Percentiles rank a stretch among this genome's conserved stretches.
phyloP scores from a whole-genome alignment of 495 filamentous ascomycete species.

The Aspergillus steynii region DNA sequence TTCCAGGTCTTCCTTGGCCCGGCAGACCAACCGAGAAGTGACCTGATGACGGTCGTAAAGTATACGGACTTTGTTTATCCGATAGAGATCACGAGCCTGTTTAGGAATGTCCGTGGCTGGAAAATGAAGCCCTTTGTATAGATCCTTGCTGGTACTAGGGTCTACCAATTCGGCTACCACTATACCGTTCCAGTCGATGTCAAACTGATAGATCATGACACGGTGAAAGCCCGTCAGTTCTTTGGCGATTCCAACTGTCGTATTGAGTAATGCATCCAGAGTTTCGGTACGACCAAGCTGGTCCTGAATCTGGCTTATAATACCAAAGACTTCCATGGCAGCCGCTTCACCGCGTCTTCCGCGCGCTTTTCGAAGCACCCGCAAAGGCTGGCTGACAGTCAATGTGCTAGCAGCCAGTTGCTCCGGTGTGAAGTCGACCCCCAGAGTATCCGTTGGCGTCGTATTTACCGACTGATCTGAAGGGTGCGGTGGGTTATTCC shows the following conservation, averaged over 20 bases:
- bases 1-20: slow-evolving; percentile 71
- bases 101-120: slow-evolving; percentile 89
- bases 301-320: slow-evolving; percentile 72
- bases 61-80: slow-evolving; percentile 53
- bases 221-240: slow-evolving; percentile 92
- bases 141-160: slow-evolving; percentile 72
- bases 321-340: slow-evolving; percentile 91
- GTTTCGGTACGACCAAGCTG: slow-evolving; percentile 32
- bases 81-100: slow-evolving; percentile 77
- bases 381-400: slow-evolving; percentile 71
- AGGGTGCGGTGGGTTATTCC: slow-evolving; percentile 63
- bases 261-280: slow-evolving; percentile 58
- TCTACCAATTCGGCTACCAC: slow-evolving; percentile 90
- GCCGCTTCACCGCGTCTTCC: slow-evolving; percentile 80
- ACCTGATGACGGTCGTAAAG: slow-evolving; percentile 41
- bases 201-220: slow-evolving; percentile 93
- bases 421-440: slow-evolving; percentile 65
- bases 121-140: slow-evolving; percentile 89
- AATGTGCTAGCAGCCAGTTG: slow-evolving; percentile 69
- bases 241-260: slow-evolving; percentile 46
- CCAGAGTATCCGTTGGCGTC: slow-evolving; percentile 71
- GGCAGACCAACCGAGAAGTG: slow-evolving; percentile 78
- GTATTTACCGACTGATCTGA: slow-evolving; percentile 56
- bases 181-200: slow-evolving; percentile 75
- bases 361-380: slow-evolving; percentile 75